Evolutionary conservation across 164 flowering plant genomes (phyloP), one percentile per base, ranked within the genome.

Genomic region (Piper betle): DNA sequence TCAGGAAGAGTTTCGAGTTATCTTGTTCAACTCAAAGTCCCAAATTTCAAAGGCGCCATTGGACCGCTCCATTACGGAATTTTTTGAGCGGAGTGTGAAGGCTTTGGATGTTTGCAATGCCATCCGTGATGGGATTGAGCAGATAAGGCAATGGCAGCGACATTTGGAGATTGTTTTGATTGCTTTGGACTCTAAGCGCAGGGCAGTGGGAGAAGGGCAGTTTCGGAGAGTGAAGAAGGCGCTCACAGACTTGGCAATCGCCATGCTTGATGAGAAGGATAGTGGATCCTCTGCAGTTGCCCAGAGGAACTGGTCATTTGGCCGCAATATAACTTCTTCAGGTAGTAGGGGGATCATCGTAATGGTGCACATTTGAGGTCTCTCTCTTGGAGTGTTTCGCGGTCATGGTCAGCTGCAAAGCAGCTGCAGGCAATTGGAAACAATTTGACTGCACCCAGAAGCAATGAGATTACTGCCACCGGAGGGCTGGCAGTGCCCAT

Each of bases 51-150:
- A 43, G 20, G 54, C 83, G 0, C 96, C 96, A 0, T 62, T 85
- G 72, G 96, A 92, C 64, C 76, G 87, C 1, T 7, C 73, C n/a
- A 64, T 84, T 10, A 52, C 59, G 0, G 97, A 91, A 0, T 91
- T 67, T 61, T 85, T 77, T n/a, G 97, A 91, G 42, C 65, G 94
- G 60, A 78, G 81, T 64, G 87, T 88, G 5, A 91, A 88, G 71
- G 91, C 88, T 13, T 76, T 91, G 5, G 97, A 91, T 67, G 84
- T 91, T 37, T 91, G 97, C 64, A 91, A 91, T 64, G 96, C 96
- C 3, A 70, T 88, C 60, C 74, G 97, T 0, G 96, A 91, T 25
- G 97, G 96, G 41, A 77, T 91, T 57, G 96, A 88, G 64, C 85
- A 82, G 81, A 72, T 91, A 65, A 72, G 89, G 40, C 89, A 82